These are phyloP conservation scores for Cyberlindnera nakhonratchasimensis DNA, from an alignment of 805 yeast genomes.

Conservation along the genomic window DNA sequence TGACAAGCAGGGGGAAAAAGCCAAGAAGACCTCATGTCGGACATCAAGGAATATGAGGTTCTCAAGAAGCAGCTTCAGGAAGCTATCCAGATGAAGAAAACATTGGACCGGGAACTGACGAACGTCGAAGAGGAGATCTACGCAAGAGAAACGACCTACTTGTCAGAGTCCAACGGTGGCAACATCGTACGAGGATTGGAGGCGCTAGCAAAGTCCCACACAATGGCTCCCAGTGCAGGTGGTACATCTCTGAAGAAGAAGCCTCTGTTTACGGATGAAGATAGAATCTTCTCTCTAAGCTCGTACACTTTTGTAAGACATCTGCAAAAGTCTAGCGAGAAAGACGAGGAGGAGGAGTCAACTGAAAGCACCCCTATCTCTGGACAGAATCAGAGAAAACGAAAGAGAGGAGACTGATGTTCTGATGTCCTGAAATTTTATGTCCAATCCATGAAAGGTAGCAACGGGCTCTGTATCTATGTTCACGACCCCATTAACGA, in stretches of 20 bases:
- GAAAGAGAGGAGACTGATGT: constrained; percentile 16
- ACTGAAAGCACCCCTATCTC: constrained; percentile 23
- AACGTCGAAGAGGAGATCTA: constrained; percentile 73
- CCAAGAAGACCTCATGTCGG: constrained; percentile 10
- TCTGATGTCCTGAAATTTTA: neutral
- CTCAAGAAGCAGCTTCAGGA: constrained; percentile 64
- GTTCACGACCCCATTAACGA: no score
- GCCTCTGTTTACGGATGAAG: constrained; percentile 62
- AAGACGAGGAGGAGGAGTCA: constrained; percentile 30
- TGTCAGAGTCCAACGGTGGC: constrained; percentile 66
- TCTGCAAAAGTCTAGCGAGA: constrained; percentile 45
- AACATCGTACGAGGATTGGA: constrained; percentile 93
- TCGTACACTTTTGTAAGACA: constrained; percentile 67
- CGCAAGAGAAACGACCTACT: constrained; percentile 72
- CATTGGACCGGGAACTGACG: constrained; percentile 60
- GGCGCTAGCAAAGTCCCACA: constrained; percentile 53
- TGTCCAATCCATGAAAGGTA: neutral
- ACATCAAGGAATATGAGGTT: constrained; percentile 53
- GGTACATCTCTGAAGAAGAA: constrained; percentile 31
- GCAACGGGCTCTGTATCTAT: no score
- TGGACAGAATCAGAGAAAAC: constrained; percentile 6
- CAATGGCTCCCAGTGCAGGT: constrained; percentile 3
- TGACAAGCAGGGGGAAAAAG: neutral
- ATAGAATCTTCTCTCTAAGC: constrained; percentile 75
- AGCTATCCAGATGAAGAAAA: constrained; percentile 56